Percentiles rank a stretch among this genome's conserved stretches.
Conservation (phyloP, 2,329 filamentous ascomycete genomes). For the Fusarium virguliforme region DNA sequence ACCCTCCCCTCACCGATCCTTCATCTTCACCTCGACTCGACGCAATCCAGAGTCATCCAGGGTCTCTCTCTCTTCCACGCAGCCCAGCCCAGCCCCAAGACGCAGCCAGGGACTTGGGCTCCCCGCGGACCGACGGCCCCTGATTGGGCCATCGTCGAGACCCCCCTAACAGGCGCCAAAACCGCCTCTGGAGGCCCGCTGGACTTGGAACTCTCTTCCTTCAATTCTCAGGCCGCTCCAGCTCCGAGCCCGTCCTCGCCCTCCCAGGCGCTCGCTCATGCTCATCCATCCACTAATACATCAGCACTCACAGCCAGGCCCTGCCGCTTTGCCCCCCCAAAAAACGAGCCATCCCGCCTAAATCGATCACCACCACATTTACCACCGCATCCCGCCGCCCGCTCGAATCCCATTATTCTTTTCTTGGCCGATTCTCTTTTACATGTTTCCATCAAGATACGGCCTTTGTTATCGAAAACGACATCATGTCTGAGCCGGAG, state of each 20-base stretch:
- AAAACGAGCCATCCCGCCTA: slow-evolving; percentile 36
- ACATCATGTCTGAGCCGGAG: slow-evolving; percentile 70
- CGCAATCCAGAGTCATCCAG: slow-evolving; percentile 40
- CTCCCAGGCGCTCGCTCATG: slow-evolving; percentile 34
- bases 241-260: neutral
- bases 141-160: slow-evolving; percentile 53
- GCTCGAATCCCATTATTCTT: slow-evolving; percentile 39
- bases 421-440: slow-evolving; percentile 54
- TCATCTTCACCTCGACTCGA: slow-evolving; percentile 21
- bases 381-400: slow-evolving; percentile 43
- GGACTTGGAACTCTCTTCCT: slow-evolving; percentile 50
- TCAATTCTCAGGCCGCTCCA: slow-evolving; percentile 47
- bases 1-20: neutral
- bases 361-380: slow-evolving; percentile 43
- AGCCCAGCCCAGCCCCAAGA: slow-evolving; percentile 13
- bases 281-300: slow-evolving; percentile 54
- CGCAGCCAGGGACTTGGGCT: slow-evolving; percentile 50
- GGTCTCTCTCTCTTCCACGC: slow-evolving; percentile 21
- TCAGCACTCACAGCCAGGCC: slow-evolving; percentile 47
- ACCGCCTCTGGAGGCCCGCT: slow-evolving; percentile 48
- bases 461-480: slow-evolving; percentile 58
- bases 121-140: slow-evolving; percentile 43
- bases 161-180: slow-evolving; percentile 53
- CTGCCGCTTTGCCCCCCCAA: slow-evolving; percentile 38
- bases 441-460: slow-evolving; percentile 64